phyloP scores from a whole-genome alignment of 176 grass and related monocot species.

The Eleusine indica region DNA sequence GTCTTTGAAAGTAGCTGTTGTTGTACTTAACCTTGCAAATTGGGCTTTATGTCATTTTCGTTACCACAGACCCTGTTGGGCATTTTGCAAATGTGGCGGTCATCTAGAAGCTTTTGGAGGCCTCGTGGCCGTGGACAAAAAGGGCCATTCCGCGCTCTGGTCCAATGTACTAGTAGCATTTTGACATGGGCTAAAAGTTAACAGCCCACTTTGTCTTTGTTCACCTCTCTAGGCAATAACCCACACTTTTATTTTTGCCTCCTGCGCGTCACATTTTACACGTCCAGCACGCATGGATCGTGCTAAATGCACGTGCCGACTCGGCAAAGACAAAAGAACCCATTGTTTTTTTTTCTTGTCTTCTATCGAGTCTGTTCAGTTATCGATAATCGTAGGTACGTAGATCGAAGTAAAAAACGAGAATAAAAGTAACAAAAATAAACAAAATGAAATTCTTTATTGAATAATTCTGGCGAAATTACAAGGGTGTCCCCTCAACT shows the following conservation, averaged over 20 bases:
- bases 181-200: background rate
- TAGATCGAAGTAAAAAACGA: too few species aligned
- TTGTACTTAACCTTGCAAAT: background rate
- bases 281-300: background rate
- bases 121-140: too few species aligned
- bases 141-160: background rate
- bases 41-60: background rate
- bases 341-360: too few species aligned
- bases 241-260: background rate
- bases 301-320: conserved; percentile 7
- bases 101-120: background rate
- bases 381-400: too few species aligned
- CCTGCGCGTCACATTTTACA: background rate
- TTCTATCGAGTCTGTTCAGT: too few species aligned
- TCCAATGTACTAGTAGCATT: background rate
- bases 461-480: too few species aligned
- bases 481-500: too few species aligned
- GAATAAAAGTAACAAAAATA: too few species aligned
- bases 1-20: background rate
- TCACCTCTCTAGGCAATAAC: too few species aligned
- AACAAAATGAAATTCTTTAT: too few species aligned
- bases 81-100: background rate
- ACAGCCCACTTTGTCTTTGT: background rate
- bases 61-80: background rate
- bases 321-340: background rate